phyloP scores from a whole-genome alignment of 2,329 filamentous ascomycete species.

The Onygenales sp. region DNA sequence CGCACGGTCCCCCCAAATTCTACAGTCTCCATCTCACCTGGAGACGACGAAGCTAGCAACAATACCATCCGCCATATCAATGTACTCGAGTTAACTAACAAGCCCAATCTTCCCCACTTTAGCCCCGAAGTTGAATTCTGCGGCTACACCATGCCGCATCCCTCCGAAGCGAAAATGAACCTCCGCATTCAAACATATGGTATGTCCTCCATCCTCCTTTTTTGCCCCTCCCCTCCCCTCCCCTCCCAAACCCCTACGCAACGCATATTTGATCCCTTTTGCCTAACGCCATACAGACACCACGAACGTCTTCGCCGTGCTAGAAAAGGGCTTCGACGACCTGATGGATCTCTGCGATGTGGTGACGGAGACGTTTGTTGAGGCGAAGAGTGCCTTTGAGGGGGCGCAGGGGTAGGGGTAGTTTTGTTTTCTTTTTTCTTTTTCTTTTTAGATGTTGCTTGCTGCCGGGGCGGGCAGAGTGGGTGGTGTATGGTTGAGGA shows the following conservation, averaged over 20 bases:
- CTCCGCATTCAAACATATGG: conserved; percentile 94
- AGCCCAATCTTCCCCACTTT: not conserved
- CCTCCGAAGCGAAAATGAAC: conserved; percentile 94
- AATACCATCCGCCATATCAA: not conserved
- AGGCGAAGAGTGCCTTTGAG: conserved; percentile 54
- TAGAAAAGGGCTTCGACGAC: conserved; percentile 84
- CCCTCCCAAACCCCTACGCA: not conserved
- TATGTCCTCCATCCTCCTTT: conserved; percentile 38
- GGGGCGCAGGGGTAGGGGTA: conserved; percentile 17
- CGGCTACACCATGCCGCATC: conserved; percentile 94
- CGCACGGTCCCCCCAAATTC: no score
- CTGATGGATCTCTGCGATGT: conserved; percentile 88
- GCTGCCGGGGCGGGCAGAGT: no score
- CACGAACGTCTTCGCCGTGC: conserved; percentile 69
- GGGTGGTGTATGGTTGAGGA: no score
- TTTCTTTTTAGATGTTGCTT: not conserved
- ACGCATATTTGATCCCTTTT: no score
- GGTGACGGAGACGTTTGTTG: conserved; percentile 79
- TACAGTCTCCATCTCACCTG: no score
- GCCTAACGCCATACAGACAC: conserved; percentile 46
- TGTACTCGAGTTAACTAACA: not conserved
- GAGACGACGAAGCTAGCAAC: no score
- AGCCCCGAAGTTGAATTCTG: conserved; percentile 97
- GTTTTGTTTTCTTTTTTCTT: not conserved
- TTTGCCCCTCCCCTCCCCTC: not conserved